Conservation (phyloP, 1,139 yeast species). For the Pichia sp. region DNA sequence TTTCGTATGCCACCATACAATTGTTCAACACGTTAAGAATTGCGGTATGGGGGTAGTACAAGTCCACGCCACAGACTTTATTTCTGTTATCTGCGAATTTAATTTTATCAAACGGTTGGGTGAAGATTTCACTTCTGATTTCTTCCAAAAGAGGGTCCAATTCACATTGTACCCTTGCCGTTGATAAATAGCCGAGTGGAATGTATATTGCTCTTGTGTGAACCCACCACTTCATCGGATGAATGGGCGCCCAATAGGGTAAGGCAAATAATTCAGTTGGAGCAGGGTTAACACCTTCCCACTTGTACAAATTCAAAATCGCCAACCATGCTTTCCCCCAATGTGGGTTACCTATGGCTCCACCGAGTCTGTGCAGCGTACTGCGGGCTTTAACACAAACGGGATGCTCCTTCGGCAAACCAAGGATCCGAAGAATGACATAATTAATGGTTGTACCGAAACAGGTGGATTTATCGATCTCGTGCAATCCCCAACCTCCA, state of each 20-base stretch:
- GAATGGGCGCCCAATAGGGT: slow-evolving; percentile 77
- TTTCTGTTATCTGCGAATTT: slow-evolving; percentile 71
- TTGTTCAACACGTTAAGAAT: slow-evolving; percentile 62
- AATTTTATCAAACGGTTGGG: slow-evolving; percentile 58
- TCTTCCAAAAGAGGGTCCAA: slow-evolving; percentile 60
- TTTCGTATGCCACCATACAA: slow-evolving; percentile 60
- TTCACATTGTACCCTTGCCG: slow-evolving; percentile 52
- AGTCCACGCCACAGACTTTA: slow-evolving; percentile 84
- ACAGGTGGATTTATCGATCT: slow-evolving; percentile 87
- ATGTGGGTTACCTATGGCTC: slow-evolving; percentile 87
- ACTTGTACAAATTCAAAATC: slow-evolving; percentile 70
- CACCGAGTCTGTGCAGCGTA: slow-evolving; percentile 71
- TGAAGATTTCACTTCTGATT: slow-evolving; percentile 74
- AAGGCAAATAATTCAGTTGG: slow-evolving; percentile 93
- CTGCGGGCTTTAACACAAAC: slow-evolving; percentile 75
- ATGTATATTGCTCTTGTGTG: slow-evolving; percentile 91
- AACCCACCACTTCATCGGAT: slow-evolving; percentile 99
- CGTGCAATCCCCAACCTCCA: slow-evolving; percentile 99
- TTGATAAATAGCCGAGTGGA: slow-evolving; percentile 78
- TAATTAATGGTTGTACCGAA: slow-evolving; percentile 92
- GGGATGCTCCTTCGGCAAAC: slow-evolving; percentile 68
- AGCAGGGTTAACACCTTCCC: slow-evolving; percentile 98
- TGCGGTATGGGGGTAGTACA: slow-evolving; percentile 86
- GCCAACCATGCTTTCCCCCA: slow-evolving; percentile 98
- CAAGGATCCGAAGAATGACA: slow-evolving; percentile 70